phyloP scores from a whole-genome alignment of 2,329 filamentous ascomycete genomes.

The Talaromyces sp. region DNA sequence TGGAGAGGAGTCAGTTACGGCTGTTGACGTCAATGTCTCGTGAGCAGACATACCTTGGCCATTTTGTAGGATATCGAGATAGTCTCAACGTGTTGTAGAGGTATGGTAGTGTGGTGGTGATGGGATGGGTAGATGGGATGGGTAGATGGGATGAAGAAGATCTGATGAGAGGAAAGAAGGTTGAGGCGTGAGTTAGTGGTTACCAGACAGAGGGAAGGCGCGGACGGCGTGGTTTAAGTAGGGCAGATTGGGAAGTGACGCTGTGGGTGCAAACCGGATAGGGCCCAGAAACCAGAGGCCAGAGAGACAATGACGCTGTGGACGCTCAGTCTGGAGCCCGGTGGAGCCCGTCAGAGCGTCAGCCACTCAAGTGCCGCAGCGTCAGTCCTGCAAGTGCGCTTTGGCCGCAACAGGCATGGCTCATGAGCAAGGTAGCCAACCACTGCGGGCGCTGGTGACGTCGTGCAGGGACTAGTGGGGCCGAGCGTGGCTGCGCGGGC shows the following conservation, averaged over 20 bases:
- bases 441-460: not conserved
- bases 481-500: not conserved
- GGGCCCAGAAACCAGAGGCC: not conserved
- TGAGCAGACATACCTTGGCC: conserved; percentile 27
- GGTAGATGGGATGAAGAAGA: not conserved
- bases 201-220: not conserved
- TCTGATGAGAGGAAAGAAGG: not conserved
- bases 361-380: not conserved
- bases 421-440: not conserved
- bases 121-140: not conserved
- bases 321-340: not conserved
- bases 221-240: conserved; percentile 6
- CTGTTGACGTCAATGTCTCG: not conserved
- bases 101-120: not conserved
- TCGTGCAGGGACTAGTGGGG: not conserved
- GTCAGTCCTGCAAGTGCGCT: not conserved
- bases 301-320: conserved; percentile 6
- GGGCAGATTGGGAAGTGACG: not conserved
- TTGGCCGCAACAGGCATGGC: not conserved
- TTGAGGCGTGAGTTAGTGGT: not conserved
- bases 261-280: not conserved
- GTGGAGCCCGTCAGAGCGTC: not conserved
- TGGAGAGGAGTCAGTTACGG: conserved; percentile 24
- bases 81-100: not conserved
- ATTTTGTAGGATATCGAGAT: conserved; percentile 9